Conservation (phyloP, 139 green algal genomes). For the Micromonas pusilla region DNA sequence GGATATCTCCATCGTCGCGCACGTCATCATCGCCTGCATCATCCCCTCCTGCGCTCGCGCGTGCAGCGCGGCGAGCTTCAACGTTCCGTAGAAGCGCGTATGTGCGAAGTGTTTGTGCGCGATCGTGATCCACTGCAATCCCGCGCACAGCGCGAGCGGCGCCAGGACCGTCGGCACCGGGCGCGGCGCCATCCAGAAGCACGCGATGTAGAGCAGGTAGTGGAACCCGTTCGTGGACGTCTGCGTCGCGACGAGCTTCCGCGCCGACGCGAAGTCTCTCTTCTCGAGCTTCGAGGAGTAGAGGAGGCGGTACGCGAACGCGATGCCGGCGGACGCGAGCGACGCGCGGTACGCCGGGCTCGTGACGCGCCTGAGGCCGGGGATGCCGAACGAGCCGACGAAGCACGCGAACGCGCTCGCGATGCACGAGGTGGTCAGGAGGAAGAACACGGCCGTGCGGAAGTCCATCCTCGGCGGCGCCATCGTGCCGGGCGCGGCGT, state of each 20-base stretch:
- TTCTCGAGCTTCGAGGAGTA: neutral
- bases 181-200: neutral
- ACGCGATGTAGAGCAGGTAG: neutral
- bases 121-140: neutral
- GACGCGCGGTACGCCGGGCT: neutral
- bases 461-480: slow-evolving; percentile 11
- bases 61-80: neutral
- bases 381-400: neutral
- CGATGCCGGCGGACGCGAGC: neutral
- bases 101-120: neutral
- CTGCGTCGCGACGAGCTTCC: neutral
- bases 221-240: slow-evolving; percentile 10
- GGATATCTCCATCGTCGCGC: slow-evolving; percentile 5
- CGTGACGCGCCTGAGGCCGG: neutral
- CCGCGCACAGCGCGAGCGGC: neutral
- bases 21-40: neutral
- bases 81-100: too few relatives aligned
- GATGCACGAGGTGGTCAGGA: neutral
- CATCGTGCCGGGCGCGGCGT: too few relatives aligned
- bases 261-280: neutral
- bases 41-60: neutral
- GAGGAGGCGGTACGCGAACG: slow-evolving; percentile 3
- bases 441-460: slow-evolving; percentile 1
- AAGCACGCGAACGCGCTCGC: neutral
- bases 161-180: neutral